phyloP scores from a whole-genome alignment of 1,284 basidiomycete genomes.

The Pseudozyma sp. region DNA sequence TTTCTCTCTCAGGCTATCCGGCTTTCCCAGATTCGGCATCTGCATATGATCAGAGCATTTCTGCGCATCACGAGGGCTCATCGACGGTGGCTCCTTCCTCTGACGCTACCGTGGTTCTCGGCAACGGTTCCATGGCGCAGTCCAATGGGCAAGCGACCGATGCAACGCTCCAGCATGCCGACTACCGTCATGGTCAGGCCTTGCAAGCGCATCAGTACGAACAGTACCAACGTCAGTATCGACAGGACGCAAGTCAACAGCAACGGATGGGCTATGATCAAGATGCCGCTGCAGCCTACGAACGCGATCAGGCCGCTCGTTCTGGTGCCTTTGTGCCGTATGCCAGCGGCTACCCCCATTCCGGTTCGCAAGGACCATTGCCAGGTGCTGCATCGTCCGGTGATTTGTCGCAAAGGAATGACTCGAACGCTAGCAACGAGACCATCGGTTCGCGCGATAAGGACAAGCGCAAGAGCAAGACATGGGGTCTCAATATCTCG shows the following conservation, averaged over 20 bases:
- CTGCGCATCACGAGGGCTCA: conserved; percentile 36
- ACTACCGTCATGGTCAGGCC: conserved; percentile 23
- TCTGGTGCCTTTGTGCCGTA: conserved; percentile 18
- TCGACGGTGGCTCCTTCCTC: conserved; percentile 23
- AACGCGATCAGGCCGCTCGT: conserved; percentile 19
- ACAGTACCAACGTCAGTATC: conserved; percentile 43
- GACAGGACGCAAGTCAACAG: conserved; percentile 19
- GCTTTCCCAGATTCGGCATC: conserved; percentile 62
- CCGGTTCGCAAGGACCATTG: conserved; percentile 11
- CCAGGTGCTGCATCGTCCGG: conserved; percentile 27
- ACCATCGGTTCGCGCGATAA: conserved; percentile 50
- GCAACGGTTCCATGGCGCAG: conserved; percentile 16
- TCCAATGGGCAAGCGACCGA: conserved; percentile 39
- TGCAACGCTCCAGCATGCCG: conserved; percentile 23
- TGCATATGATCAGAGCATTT: conserved; percentile 42
- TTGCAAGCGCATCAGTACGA: conserved; percentile 44
- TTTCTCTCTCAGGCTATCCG: conserved; percentile 50
- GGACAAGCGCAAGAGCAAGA: conserved; percentile 48
- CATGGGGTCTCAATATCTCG: conserved; percentile 54
- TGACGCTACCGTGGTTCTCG: conserved; percentile 29
- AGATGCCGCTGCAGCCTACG: conserved; percentile 29
- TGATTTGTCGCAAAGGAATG: conserved; percentile 45
- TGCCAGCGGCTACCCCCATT: conserved; percentile 5
- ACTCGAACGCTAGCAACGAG: conserved; percentile 50
- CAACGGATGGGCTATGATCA: conserved; percentile 32